Evolutionary conservation across 139 green algal species (phyloP), one percentile per base, ranked within the genome.

Genomic region (Chlamydomonas urium): DNA sequence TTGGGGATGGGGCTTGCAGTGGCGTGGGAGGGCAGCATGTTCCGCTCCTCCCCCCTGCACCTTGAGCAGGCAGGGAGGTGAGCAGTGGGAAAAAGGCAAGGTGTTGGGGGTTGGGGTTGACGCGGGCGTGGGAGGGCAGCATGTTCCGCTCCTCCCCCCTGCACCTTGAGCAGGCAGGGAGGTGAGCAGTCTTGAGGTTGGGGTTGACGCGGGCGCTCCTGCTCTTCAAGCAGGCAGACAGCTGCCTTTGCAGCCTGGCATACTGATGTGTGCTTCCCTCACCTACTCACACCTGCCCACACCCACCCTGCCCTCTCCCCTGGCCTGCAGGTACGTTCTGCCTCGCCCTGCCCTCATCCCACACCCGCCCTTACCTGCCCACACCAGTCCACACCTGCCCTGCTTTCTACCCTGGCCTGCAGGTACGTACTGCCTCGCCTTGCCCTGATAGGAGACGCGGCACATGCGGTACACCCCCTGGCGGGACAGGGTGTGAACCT

Each of bases 401-500:
- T 62, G 21, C 23, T 62, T 62, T 32, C 53, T 8, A 62, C 23
- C 53, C 6, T 1, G 47, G 26, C 66, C 26, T 38, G 50, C 74
- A 91, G 88, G 68, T 96, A 92, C 74, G 81, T 88, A 19, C 75
- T 76, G 33, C 82, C 86, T 1, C 74, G 91, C 0, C 69, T 96
- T 14, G 91, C 87, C 0, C 82, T 97, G 36, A 78, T 96, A 4
- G 91, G 91, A 21, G 90, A 94, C 75, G 88, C 91, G 1, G 90
- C 90, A 2, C 91, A 94, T 69, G 75, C 83, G 0, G 79, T 95
- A 34, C 89, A 96, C 63, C 88, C 88, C 0, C 56, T 96, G 65
- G 89, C 88, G 1, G 88, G 91, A 2, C 87, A 74, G 67, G 90
- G 90, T 1, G 84, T 90, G 2, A 97, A 97, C 75, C 84, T 96